phyloP scores from a whole-genome alignment of 2,329 filamentous ascomycete species.

The Iodosphaeria phyllophila region DNA sequence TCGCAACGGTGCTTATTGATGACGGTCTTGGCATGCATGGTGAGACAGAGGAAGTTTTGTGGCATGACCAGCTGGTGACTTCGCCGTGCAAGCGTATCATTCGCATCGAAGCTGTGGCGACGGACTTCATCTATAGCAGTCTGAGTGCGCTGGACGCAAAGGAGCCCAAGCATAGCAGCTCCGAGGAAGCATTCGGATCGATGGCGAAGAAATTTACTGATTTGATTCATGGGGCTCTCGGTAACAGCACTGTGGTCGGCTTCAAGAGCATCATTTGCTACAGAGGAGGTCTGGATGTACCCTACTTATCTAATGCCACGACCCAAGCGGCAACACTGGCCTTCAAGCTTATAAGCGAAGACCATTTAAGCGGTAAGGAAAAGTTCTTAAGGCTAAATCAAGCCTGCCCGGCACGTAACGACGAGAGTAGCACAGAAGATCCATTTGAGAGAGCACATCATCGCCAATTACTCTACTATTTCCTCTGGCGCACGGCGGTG shows the following conservation, averaged over 20 bases:
- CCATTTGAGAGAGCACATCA: conserved; percentile 26
- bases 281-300: conserved; percentile 50
- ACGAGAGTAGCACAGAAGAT: conserved; percentile 11
- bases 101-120: conserved; percentile 56
- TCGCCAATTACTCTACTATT: conserved; percentile 47
- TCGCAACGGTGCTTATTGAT: conserved; percentile 60
- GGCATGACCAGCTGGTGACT: conserved; percentile 47
- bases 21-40: conserved; percentile 45
- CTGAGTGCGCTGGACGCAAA: conserved; percentile 14
- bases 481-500: conserved; percentile 46
- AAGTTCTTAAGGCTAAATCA: no score
- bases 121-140: conserved; percentile 34
- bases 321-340: no score
- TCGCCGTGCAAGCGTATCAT: conserved; percentile 55
- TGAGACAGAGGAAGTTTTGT: conserved; percentile 37
- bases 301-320: no score
- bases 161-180: conserved; percentile 17
- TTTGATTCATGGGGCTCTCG: conserved; percentile 35
- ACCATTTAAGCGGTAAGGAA: no score
- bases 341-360: no score
- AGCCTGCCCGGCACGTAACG: no score
- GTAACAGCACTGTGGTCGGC: conserved; percentile 49
- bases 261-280: conserved; percentile 81
- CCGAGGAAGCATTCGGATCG: conserved; percentile 18
- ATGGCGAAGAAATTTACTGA: conserved; percentile 30